Percentiles rank a stretch among this genome's conserved stretches.
Conservation (phyloP, 768 basidiomycete genomes). For the Rhodotorula graminis region DNA sequence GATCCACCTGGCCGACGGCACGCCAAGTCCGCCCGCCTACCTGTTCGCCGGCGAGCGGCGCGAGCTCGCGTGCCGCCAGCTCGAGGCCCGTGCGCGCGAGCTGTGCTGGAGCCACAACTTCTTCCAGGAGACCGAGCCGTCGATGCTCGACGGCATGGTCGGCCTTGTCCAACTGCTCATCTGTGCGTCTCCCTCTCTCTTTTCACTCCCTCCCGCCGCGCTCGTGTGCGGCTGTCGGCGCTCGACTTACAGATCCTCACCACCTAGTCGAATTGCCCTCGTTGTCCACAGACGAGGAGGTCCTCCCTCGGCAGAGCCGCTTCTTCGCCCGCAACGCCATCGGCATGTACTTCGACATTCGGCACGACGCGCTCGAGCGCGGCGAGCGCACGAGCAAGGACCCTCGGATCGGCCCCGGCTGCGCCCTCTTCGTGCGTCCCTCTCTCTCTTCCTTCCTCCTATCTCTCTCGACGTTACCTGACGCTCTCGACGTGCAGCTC, state of each 20-base stretch:
- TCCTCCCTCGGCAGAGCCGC: slow-evolving; percentile 18
- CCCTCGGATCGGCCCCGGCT: slow-evolving; percentile 14
- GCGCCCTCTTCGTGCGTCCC: slow-evolving; percentile 23
- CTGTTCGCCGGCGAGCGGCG: slow-evolving; percentile 27
- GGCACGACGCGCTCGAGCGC: slow-evolving; percentile 8
- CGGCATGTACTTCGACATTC: slow-evolving; percentile 21
- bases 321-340: slow-evolving; percentile 19
- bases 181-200: slow-evolving; percentile 14
- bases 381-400: slow-evolving; percentile 19
- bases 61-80: slow-evolving; percentile 27
- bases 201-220: background rate
- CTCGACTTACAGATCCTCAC: background rate
- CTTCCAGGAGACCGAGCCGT: background rate
- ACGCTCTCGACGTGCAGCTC: slow-evolving; percentile 2
- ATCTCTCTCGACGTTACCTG: background rate
- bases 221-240: too few species aligned
- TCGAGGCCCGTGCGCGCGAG: slow-evolving; percentile 22
- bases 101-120: slow-evolving; percentile 28
- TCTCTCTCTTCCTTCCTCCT: background rate
- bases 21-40: slow-evolving; percentile 24
- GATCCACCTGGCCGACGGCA: slow-evolving; percentile 1
- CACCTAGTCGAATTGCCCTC: slow-evolving; percentile 5
- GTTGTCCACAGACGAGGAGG: slow-evolving; percentile 21
- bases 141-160: slow-evolving; percentile 16
- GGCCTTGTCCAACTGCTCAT: slow-evolving; percentile 27